Evolutionary conservation across 1,284 basidiomycete genomes (phyloP).

Genomic region (Trichosporon sp.): DNA sequence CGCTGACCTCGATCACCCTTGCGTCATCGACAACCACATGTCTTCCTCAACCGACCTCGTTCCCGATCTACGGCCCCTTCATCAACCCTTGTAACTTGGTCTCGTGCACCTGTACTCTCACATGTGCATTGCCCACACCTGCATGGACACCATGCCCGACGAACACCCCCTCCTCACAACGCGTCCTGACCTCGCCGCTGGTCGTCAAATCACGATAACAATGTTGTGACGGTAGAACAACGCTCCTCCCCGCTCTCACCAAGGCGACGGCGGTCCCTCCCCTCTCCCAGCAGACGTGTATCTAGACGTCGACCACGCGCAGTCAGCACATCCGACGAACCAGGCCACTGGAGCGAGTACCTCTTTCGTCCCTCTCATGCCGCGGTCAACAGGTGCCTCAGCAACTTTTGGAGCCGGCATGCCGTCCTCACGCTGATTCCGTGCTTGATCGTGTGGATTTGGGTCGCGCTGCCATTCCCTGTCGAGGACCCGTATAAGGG

Average conservation of each 20-base stretch:
- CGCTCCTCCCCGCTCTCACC: slow-evolving; percentile 6
- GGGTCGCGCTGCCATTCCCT: slow-evolving; percentile 63
- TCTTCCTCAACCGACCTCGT: background rate
- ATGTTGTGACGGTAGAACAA: background rate
- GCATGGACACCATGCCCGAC: too few species aligned
- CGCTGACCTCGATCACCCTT: background rate
- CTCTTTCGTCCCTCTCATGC: slow-evolving; percentile 55
- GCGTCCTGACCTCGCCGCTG: too few species aligned
- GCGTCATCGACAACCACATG: slow-evolving; percentile 10
- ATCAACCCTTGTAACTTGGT: background rate
- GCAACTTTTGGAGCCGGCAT: slow-evolving; percentile 60
- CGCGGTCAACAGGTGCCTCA: slow-evolving; percentile 59
- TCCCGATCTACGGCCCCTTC: slow-evolving; percentile 1
- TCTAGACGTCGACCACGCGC: slow-evolving; percentile 29
- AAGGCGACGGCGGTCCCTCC: background rate
- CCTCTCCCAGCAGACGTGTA: background rate
- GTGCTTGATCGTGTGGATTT: slow-evolving; percentile 61
- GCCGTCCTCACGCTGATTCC: slow-evolving; percentile 59
- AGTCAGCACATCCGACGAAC: slow-evolving; percentile 34
- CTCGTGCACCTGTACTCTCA: too few species aligned
- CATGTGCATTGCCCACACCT: background rate
- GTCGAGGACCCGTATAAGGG: slow-evolving; percentile 59
- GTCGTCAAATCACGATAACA: too few species aligned
- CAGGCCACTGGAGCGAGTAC: slow-evolving; percentile 40
- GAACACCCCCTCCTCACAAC: too few species aligned